Conservation (phyloP, 2,329 filamentous ascomycete genomes). For the Grosmannia clavigera region DNA sequence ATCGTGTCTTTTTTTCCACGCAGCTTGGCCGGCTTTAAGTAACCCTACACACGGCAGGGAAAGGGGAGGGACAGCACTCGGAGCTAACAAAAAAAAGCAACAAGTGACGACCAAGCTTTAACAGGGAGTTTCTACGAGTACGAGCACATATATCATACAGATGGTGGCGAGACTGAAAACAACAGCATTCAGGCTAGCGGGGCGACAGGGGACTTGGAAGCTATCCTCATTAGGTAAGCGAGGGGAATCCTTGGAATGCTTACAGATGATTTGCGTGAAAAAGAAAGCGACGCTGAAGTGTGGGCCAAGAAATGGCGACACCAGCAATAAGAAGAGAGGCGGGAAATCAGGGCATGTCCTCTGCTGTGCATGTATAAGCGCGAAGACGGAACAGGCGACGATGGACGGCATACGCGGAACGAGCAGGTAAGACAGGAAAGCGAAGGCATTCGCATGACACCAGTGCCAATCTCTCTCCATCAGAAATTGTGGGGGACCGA, state of each 20-base stretch:
- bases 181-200: not conserved
- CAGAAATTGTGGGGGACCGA: not conserved
- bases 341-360: not conserved
- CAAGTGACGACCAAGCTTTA: not conserved
- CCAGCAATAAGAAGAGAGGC: not conserved
- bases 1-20: not conserved
- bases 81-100: not conserved
- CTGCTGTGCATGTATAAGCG: not conserved
- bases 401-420: not conserved
- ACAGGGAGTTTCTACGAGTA: not conserved
- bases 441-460: not conserved
- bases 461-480: not conserved
- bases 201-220: not conserved
- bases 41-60: not conserved
- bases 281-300: not conserved
- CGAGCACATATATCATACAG: not conserved
- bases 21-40: not conserved
- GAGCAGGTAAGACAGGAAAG: not conserved
- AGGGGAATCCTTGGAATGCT: not conserved
- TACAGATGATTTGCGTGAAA: not conserved
- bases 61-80: not conserved
- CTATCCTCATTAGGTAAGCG: not conserved
- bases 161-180: not conserved
- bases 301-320: not conserved
- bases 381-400: not conserved